phyloP scores from a whole-genome alignment of 768 basidiomycete genomes.

The Lactarius quietus region DNA sequence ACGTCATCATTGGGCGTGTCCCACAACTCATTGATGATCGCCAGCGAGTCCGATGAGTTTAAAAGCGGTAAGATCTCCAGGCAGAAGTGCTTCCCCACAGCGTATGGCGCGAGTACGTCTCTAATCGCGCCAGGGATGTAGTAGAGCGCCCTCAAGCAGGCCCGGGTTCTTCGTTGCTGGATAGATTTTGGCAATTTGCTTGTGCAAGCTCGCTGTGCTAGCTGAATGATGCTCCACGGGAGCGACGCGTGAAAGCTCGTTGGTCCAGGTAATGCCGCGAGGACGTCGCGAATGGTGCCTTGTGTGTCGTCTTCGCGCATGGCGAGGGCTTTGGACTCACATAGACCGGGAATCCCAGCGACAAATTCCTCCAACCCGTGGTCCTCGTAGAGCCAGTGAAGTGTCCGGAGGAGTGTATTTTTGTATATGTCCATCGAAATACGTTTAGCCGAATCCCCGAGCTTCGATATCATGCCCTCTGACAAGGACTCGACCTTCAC shows the following conservation, averaged over 20 bases:
- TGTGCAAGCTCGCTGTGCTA: background rate
- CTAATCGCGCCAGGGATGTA: background rate
- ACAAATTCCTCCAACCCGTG: background rate
- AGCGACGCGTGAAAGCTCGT: background rate
- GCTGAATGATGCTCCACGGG: background rate
- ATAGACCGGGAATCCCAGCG: background rate
- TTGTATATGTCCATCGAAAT: background rate
- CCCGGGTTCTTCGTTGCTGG: background rate
- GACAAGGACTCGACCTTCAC: background rate
- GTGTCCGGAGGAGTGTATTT: background rate
- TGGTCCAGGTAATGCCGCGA: slow-evolving; percentile 4
- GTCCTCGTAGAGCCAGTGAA: background rate
- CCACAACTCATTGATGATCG: background rate
- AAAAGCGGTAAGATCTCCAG: background rate
- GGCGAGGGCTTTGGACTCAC: background rate
- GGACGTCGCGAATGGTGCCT: background rate
- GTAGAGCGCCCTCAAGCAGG: background rate
- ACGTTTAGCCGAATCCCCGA: background rate
- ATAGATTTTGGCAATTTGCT: background rate
- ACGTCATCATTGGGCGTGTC: background rate
- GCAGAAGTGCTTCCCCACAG: background rate
- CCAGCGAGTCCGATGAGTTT: background rate
- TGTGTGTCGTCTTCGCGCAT: background rate
- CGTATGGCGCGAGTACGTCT: background rate
- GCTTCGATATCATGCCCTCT: background rate